Evolutionary conservation across 1,139 yeast species (phyloP).

Genomic region (Protomyces gravidus): DNA sequence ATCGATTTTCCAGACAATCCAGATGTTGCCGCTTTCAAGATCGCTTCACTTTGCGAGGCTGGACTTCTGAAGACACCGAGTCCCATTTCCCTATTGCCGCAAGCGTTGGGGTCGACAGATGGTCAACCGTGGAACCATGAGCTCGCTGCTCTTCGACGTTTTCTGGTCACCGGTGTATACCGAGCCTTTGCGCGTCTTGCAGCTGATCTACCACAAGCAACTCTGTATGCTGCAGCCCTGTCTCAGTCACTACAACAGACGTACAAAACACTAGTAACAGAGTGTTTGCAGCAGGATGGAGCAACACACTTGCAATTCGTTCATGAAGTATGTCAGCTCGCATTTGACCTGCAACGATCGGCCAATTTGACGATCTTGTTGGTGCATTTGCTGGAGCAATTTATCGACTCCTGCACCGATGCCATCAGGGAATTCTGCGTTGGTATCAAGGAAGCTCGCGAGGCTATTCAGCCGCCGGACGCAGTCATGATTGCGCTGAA

Average conservation of each 20-base stretch:
- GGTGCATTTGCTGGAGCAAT: neutral
- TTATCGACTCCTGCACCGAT: neutral
- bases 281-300: neutral
- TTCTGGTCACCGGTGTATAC: neutral
- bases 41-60: neutral
- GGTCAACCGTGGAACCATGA: neutral
- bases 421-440: neutral
- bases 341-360: neutral
- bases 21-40: too few relatives aligned
- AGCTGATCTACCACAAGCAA: neutral
- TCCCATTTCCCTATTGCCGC: neutral
- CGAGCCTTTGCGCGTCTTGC: neutral
- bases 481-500: neutral
- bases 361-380: neutral
- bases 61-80: neutral
- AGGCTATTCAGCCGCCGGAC: neutral
- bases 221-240: neutral
- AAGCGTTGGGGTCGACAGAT: neutral
- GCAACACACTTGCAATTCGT: neutral
- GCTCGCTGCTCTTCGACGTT: neutral
- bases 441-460: neutral
- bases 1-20: neutral
- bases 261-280: neutral
- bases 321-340: neutral
- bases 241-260: neutral